Evolutionary conservation across 1,139 yeast genomes (phyloP).

Genomic region (Blastobotrys petasosporus): DNA sequence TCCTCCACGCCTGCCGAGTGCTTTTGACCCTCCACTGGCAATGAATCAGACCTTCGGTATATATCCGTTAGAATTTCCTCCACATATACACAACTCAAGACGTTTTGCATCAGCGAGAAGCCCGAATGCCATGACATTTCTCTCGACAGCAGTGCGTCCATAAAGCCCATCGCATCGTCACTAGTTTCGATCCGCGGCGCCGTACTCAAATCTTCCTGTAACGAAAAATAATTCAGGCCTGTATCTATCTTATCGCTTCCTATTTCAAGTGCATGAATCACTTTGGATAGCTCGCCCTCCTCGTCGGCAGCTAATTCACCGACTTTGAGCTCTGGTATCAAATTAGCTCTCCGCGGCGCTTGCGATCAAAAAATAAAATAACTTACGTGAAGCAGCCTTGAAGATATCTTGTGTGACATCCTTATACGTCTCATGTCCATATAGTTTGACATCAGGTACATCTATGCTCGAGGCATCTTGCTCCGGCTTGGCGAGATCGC

Average conservation of each 20-base stretch:
- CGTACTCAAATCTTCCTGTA: conserved; percentile 24
- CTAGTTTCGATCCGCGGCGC: conserved; percentile 24
- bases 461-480: too few relatives aligned
- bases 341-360: conserved; percentile 2
- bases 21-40: conserved; percentile 2
- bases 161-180: conserved; percentile 22
- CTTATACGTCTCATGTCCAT: conserved; percentile 22
- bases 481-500: too few relatives aligned
- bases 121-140: conserved; percentile 38
- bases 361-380: background rate
- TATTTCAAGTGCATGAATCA: conserved; percentile 37
- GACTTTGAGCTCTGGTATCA: conserved; percentile 19
- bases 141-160: conserved; percentile 30
- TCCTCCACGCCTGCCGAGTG: conserved; percentile 11
- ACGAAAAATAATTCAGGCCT: conserved; percentile 30
- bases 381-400: too few relatives aligned
- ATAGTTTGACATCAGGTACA: conserved; percentile 14
- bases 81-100: conserved; percentile 33
- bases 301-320: conserved; percentile 30
- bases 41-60: conserved; percentile 8
- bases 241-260: conserved; percentile 38
- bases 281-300: conserved; percentile 29
- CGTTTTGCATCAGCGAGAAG: conserved; percentile 33
- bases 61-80: conserved; percentile 28
- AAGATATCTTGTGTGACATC: conserved; percentile 27